Conservation (phyloP, 2,329 filamentous ascomycete genomes). For the Trematosphaeria pertusa region DNA sequence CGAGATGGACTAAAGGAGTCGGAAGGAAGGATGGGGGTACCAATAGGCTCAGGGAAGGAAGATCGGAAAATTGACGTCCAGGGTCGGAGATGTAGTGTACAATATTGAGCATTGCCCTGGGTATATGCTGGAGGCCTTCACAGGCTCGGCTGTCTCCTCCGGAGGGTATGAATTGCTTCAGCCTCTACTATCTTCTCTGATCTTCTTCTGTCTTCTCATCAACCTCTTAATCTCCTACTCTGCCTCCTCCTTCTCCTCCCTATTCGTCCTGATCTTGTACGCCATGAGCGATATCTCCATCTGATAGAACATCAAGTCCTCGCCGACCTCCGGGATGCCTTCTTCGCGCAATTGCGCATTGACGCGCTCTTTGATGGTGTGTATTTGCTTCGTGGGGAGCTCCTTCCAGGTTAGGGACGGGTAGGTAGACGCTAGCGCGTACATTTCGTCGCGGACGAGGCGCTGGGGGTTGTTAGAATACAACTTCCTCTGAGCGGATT, state of each 20-base stretch:
- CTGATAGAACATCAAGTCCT: constrained; percentile 1
- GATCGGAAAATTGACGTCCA: too few relatives aligned
- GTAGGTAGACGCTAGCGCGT: not conserved
- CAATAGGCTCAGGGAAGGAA: not conserved
- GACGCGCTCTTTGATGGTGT: not conserved
- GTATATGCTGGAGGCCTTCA: too few relatives aligned
- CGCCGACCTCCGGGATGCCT: not conserved
- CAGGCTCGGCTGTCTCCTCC: too few relatives aligned
- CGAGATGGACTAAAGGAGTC: not conserved
- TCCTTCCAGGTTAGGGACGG: not conserved
- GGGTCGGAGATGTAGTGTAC: too few relatives aligned
- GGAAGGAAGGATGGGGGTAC: not conserved
- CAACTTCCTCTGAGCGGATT: not conserved
- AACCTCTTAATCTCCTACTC: not conserved
- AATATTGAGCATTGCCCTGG: too few relatives aligned
- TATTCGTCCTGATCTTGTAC: not conserved
- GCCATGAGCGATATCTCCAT: constrained; percentile 4
- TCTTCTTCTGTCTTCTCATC: not conserved
- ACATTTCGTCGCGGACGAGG: not conserved
- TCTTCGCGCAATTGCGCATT: not conserved
- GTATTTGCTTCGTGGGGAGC: not conserved
- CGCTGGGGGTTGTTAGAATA: not conserved
- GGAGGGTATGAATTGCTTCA: not conserved
- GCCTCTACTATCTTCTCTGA: not conserved
- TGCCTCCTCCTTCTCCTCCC: not conserved